These are phyloP conservation scores for Fusarium gaditjirri DNA, from an alignment of 2,329 filamentous ascomycete genomes.

Conservation along the genomic window DNA sequence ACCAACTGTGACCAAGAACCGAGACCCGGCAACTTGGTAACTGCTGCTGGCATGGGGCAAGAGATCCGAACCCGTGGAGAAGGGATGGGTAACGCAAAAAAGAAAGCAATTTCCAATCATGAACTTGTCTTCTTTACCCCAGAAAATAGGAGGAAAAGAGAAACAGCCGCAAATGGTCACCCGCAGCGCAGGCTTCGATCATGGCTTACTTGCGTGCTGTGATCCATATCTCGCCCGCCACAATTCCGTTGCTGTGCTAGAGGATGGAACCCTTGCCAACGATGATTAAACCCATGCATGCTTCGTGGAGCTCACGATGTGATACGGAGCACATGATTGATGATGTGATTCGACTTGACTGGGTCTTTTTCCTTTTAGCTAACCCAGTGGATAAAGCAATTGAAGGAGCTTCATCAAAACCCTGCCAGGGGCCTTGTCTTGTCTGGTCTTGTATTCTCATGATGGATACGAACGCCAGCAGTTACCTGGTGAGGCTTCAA, in stretches of 20 bases:
- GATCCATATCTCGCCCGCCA: conserved; percentile 38
- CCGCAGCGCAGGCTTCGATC: conserved; percentile 16
- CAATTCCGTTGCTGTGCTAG: conserved; percentile 36
- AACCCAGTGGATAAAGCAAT: conserved; percentile 14
- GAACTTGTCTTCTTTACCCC: conserved; percentile 34
- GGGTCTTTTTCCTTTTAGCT: conserved; percentile 26
- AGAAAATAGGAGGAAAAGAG: conserved; percentile 28
- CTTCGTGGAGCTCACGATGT: conserved; percentile 14
- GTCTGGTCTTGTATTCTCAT: not conserved
- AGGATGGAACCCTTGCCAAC: conserved; percentile 18
- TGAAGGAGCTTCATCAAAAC: not conserved
- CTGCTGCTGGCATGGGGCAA: conserved; percentile 27
- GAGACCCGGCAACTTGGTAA: conserved; percentile 31
- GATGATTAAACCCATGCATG: conserved; percentile 32
- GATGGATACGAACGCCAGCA: not conserved
- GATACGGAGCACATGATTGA: not conserved
- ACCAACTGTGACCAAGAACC: conserved; percentile 1
- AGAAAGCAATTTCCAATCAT: conserved; percentile 23
- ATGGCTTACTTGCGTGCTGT: conserved; percentile 24
- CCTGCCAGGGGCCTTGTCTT: conserved; percentile 15
- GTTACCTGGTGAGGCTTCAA: conserved; percentile 5
- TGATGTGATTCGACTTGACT: conserved; percentile 26
- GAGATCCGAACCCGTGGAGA: conserved; percentile 17
- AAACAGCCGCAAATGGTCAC: conserved; percentile 22
- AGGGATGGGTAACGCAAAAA: conserved; percentile 19